A percentile compares a stretch with the other conserved stretches of the same genome.
These are phyloP conservation scores for Diaporthe humulicola DNA, from an alignment of 2,329 filamentous ascomycete genomes.

Conservation along the genomic window DNA sequence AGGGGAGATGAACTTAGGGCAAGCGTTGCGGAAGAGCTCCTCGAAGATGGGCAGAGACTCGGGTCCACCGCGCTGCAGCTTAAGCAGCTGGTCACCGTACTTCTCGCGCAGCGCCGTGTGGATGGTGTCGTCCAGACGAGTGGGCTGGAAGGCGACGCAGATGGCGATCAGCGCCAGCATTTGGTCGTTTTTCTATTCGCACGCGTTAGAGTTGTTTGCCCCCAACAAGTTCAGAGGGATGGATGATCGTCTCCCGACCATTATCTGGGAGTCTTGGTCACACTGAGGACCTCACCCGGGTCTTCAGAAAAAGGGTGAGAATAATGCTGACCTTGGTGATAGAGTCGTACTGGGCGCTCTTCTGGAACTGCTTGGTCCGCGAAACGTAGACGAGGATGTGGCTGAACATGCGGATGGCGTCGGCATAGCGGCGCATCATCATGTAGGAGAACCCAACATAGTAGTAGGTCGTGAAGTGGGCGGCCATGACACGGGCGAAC, in stretches of 20 bases:
- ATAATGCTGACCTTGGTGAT: constrained; percentile 79
- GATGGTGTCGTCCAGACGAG: constrained; percentile 97
- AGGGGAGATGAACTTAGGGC: constrained; percentile 99
- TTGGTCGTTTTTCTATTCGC: constrained; percentile 89
- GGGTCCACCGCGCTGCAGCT: constrained; percentile 95
- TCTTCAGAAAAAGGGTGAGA: background rate
- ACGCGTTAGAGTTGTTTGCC: background rate
- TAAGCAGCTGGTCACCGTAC: constrained; percentile 97
- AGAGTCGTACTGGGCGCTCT: constrained; percentile 97
- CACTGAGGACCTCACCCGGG: background rate
- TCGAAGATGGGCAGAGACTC: constrained; percentile 97
- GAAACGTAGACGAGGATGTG: constrained; percentile 99
- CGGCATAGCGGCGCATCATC: constrained; percentile 99
- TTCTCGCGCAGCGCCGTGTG: constrained; percentile 98
- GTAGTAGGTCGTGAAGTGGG: constrained; percentile 99
- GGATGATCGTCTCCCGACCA: background rate
- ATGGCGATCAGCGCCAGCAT: constrained; percentile 99
- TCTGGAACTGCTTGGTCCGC: constrained; percentile 99
- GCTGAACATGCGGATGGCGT: constrained; percentile 99
- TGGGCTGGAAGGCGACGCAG: constrained; percentile 98
- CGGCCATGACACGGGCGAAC: constrained; percentile 99
- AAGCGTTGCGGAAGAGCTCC: constrained; percentile 97
- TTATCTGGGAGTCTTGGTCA: background rate
- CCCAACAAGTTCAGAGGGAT: background rate
- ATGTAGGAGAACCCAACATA: constrained; percentile 99